Evolutionary conservation across 352 stramenopile species (phyloP).

Genomic region (Globisporangium perplexum): DNA sequence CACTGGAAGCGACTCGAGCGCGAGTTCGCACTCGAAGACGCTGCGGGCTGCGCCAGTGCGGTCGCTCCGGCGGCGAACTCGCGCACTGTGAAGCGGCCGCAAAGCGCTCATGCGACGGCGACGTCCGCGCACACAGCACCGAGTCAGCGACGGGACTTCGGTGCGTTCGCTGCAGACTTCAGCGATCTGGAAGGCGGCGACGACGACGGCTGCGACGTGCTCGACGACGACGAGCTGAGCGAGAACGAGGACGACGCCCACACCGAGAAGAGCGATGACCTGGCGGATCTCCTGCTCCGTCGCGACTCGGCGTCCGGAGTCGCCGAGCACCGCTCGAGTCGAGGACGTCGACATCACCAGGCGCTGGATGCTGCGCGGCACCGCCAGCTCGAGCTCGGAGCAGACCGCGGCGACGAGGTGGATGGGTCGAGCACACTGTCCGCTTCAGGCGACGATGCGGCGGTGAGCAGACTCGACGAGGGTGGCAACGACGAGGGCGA

Average conservation of each 20-base stretch:
- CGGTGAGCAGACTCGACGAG: conserved; percentile 17
- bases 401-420: neutral
- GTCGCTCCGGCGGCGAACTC: neutral
- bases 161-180: neutral
- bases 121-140: neutral
- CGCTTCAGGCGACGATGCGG: neutral
- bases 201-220: conserved; percentile 34
- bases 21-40: conserved; percentile 21
- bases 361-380: conserved; percentile 24
- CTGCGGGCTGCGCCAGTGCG: neutral
- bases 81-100: conserved; percentile 17
- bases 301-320: neutral
- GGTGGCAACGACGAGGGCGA: conserved; percentile 32
- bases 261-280: conserved; percentile 13
- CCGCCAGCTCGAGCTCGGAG: neutral
- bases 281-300: conserved; percentile 7
- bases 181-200: conserved; percentile 15
- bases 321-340: conserved; percentile 1
- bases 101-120: conserved; percentile 26
- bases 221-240: conserved; percentile 32
- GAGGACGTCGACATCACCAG: conserved; percentile 19
- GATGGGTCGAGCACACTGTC: neutral
- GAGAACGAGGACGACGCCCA: conserved; percentile 16
- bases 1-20: conserved; percentile 40
- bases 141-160: neutral